Conservation (phyloP, 2,329 filamentous ascomycete species). For the Calonectria fujianensis region DNA sequence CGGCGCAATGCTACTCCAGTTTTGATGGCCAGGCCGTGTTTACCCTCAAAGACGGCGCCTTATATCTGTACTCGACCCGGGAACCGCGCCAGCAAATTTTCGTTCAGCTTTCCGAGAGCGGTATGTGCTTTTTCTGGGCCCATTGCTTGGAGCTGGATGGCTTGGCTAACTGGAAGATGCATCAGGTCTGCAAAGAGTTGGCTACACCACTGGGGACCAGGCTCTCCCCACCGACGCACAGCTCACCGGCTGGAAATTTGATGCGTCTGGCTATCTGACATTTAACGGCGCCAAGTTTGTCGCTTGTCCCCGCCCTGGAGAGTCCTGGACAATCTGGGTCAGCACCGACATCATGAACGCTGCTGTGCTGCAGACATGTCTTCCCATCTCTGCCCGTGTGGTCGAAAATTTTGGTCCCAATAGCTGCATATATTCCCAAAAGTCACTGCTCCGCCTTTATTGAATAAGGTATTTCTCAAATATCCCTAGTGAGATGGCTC, state of each 20-base stretch:
- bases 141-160: not conserved
- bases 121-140: not conserved
- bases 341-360: not conserved
- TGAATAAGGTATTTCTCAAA: not conserved
- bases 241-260: not conserved
- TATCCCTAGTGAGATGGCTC: not conserved
- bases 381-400: not conserved
- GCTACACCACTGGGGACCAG: slow-evolving; percentile 9
- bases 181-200: not conserved
- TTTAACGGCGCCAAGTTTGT: not conserved
- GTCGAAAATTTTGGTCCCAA: not conserved
- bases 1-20: not conserved
- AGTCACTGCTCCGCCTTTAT: slow-evolving; percentile 9
- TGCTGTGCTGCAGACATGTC: slow-evolving; percentile 3
- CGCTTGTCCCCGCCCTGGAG: slow-evolving; percentile 3
- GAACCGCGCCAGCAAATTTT: not conserved
- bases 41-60: not conserved
- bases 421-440: slow-evolving; percentile 8
- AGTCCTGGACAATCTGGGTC: not conserved
- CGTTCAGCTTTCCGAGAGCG: not conserved
- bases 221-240: not conserved
- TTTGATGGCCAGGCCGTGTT: not conserved
- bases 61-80: not conserved
- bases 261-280: not conserved
- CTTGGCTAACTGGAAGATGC: not conserved